Base-by-base conservation (phyloP, 1,284 basidiomycete species). In the Ustilago tritici region DNA sequence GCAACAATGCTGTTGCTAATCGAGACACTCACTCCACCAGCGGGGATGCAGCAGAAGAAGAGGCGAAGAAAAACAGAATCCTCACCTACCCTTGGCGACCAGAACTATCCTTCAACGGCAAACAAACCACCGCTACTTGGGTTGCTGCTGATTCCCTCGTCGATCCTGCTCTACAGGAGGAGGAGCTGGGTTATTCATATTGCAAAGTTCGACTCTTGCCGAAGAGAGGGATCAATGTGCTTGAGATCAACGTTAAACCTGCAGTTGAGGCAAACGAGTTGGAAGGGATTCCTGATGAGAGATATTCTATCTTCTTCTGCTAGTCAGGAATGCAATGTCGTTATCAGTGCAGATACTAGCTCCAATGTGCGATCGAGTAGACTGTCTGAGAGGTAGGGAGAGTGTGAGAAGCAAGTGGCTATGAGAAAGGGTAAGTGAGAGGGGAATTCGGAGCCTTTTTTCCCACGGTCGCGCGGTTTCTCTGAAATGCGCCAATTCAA, bases 301-400 rank as follows among this genome's bases (percentile, higher is more conserved):
- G 58, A 38, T 78, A 78, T 52, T 50, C 61, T 23, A 67, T 78
- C 52, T 78, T 63, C 61, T 70, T 78, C 53, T 70, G 67, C 59
- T 74, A 61, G 23, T 19, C 28, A 56, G 11, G 17, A 9, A n/a
- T 56, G 19, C n/a, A 40, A 19, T 43, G n/a, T 38, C 36, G 41
- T 11, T 17, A 28, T 28, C 23, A 28, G 23, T 28, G 23, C 3
- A 28, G 23, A 28, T 28, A 28, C 23, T 3, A 28, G 23, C 23
- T 28, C 23, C 3, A 28, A 28, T 2, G 23, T 28, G 23, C 23
- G 3, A 28, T 28, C 3, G 23, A 28, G 23, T 28, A 28, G 23
- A 28, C 23, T 12, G 17, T 43, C 11, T 38, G 35, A 47, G 56
- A 43, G 47, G 31, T 15, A 12, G 17, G 40, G 15, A 17, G 12